Percentiles rank a stretch among this genome's conserved stretches.
These are phyloP conservation scores for Nasturtium officinale DNA, from an alignment of 345 rosid genomes.

Conservation along the genomic window DNA sequence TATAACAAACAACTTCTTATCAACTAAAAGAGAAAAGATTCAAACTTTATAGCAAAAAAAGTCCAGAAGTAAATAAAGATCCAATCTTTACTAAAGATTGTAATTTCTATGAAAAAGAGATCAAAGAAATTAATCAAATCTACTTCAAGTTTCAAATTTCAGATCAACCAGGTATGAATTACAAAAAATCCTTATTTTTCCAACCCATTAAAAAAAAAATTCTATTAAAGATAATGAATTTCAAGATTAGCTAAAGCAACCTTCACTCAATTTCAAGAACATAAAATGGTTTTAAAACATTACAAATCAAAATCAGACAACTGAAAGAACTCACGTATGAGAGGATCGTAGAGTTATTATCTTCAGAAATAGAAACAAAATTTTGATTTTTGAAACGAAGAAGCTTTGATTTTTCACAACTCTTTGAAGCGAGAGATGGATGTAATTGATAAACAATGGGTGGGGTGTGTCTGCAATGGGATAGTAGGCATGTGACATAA, in stretches of 20 bases:
- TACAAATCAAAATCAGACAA: not conserved
- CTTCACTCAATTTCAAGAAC: not conserved
- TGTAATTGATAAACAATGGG: constrained; percentile 50
- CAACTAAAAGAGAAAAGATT: not conserved
- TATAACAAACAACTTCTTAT: constrained; percentile 8
- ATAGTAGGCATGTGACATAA: constrained; percentile 48
- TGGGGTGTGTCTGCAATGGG: constrained; percentile 43
- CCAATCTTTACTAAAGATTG: not conserved
- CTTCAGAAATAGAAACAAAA: constrained; percentile 4
- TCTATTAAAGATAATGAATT: constrained; percentile 9
- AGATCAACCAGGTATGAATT: constrained; percentile 17
- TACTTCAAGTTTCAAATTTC: constrained; percentile 4
- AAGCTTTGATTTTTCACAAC: constrained; percentile 6
- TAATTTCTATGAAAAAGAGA: not conserved
- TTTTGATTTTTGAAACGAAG: not conserved
- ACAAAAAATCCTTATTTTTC: not conserved
- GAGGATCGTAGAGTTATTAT: constrained; percentile 32
- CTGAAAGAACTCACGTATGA: constrained; percentile 43
- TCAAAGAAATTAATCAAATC: not conserved
- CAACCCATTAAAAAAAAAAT: not conserved
- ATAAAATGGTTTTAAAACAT: not conserved
- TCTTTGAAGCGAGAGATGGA: constrained; percentile 21
- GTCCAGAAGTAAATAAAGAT: constrained; percentile 1
- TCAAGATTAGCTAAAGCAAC: not conserved
- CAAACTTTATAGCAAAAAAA: constrained; percentile 30